phyloP scores from a whole-genome alignment of 192 early-diverging fungal genomes.

The Entomortierella beljakovae region DNA sequence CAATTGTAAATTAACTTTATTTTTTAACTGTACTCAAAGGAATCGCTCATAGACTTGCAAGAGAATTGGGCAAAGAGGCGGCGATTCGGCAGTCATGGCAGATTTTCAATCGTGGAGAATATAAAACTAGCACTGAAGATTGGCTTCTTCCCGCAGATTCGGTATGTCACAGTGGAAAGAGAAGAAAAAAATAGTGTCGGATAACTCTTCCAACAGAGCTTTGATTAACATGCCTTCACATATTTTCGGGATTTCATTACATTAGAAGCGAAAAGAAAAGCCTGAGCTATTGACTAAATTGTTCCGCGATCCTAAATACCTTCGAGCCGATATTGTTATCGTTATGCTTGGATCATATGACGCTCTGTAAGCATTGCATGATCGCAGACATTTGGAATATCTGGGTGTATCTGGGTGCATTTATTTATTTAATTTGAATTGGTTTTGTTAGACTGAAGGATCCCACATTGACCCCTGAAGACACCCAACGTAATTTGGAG shows the following conservation, averaged over 20 bases:
- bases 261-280: constrained; percentile 41
- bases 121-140: constrained; percentile 43
- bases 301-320: constrained; percentile 42
- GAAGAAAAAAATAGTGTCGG: too few relatives aligned
- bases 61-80: constrained; percentile 34
- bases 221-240: too few relatives aligned
- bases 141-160: constrained; percentile 54
- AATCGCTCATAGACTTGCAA: constrained; percentile 28
- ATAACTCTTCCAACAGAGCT: too few relatives aligned
- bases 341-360: constrained; percentile 53
- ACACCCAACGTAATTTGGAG: constrained; percentile 43
- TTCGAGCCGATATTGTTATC: constrained; percentile 49
- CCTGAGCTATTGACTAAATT: constrained; percentile 30
- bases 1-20: not conserved
- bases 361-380: constrained; percentile 31
- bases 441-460: constrained; percentile 12
- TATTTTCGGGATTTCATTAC: too few relatives aligned
- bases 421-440: not conserved
- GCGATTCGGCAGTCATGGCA: constrained; percentile 52
- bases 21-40: too few relatives aligned
- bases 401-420: too few relatives aligned
- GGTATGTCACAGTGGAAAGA: too few relatives aligned
- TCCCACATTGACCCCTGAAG: constrained; percentile 32
- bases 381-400: not conserved
- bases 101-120: constrained; percentile 52